phyloP scores from a whole-genome alignment of 2,329 filamentous ascomycete genomes.

The Colletotrichum gloeosporioides region DNA sequence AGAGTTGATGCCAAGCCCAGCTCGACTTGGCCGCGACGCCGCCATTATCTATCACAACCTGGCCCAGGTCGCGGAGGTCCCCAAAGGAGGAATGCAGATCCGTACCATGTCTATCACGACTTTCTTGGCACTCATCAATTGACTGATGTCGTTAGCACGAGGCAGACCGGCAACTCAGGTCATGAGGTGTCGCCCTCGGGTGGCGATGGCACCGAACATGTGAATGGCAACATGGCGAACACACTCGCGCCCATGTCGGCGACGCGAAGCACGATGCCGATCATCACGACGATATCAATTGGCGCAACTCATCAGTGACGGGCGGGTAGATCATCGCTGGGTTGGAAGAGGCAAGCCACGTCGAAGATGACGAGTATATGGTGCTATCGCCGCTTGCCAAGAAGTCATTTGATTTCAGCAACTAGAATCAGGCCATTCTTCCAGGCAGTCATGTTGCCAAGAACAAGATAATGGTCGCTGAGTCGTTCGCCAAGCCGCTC shows the following conservation, averaged over 20 bases:
- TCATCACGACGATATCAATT: background rate
- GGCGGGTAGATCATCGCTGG: background rate
- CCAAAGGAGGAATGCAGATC: background rate
- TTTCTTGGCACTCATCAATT: background rate
- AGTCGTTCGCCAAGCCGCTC: background rate
- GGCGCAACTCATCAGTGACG: background rate
- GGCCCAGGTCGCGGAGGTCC: background rate
- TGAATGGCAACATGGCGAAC: background rate
- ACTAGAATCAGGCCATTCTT: background rate
- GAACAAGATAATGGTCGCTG: background rate
- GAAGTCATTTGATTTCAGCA: background rate
- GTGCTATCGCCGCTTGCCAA: background rate
- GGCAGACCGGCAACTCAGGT: background rate
- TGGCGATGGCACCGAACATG: background rate
- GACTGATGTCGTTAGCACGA: background rate
- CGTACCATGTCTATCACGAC: background rate
- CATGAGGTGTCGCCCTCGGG: background rate
- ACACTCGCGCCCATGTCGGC: background rate
- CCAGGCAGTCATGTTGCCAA: background rate
- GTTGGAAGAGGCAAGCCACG: background rate
- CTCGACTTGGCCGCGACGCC: background rate
- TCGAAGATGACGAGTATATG: background rate
- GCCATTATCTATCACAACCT: background rate
- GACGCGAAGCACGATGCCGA: background rate
- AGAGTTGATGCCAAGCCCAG: constrained; percentile 6